Percentiles rank a stretch among this genome's conserved stretches.
These are phyloP conservation scores for Venturia asperata DNA, from an alignment of 2,329 filamentous ascomycete genomes.

Conservation along the genomic window DNA sequence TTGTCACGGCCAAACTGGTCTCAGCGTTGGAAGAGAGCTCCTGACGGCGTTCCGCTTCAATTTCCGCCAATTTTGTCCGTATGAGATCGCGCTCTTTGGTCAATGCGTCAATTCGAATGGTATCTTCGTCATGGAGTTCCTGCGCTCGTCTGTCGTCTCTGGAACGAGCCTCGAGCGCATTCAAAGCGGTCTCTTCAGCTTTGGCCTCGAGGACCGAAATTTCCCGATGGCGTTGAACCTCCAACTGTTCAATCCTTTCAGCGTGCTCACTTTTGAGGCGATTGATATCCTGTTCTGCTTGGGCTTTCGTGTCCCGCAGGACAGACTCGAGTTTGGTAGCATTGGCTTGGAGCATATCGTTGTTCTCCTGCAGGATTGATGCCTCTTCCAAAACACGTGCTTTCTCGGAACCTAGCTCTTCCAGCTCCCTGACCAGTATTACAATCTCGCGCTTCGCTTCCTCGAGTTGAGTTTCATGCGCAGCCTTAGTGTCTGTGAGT, in stretches of 20 bases:
- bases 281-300: not conserved
- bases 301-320: not conserved
- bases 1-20: not conserved
- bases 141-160: not conserved
- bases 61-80: not conserved
- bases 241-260: not conserved
- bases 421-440: constrained; percentile 2
- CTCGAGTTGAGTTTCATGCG: not conserved
- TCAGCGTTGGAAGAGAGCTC: not conserved
- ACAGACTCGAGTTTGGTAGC: not conserved
- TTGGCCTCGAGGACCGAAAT: not conserved
- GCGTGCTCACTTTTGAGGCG: not conserved
- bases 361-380: not conserved
- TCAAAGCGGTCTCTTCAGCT: not conserved
- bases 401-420: constrained; percentile 4
- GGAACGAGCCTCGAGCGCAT: not conserved
- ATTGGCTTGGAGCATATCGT: not conserved
- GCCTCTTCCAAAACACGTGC: not conserved
- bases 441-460: constrained; percentile 12
- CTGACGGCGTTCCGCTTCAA: not conserved
- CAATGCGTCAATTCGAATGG: too few species aligned
- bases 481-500: not conserved
- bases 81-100: too few species aligned
- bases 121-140: too few species aligned
- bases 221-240: not conserved